Evolutionary conservation across 129 eudicot genomes (phyloP), one percentile per base, ranked within the genome.

Genomic region (Gnaphalium uliginosum): DNA sequence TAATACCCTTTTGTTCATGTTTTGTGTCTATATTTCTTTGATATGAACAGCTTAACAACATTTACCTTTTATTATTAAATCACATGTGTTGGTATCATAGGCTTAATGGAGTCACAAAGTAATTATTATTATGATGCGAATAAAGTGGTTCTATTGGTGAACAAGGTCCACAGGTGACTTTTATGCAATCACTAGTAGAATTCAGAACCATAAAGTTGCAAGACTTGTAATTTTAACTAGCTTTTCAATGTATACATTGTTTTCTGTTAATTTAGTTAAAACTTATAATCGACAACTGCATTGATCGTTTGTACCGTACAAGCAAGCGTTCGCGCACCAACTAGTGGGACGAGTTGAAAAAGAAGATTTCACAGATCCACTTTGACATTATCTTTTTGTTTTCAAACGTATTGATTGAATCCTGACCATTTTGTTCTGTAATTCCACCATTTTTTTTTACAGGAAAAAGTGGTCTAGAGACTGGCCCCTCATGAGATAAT

Each of bases 141-240:
- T 73, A 66, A 79, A n/a, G 75, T 66, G 79, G 60, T 64, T 73
- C 79, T 79, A 66, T 66, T 79, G 79, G 83, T 79, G 54, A 66
- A 53, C 56, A 79, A 73, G 83, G 83, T 73, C 83, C 79, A 73
- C 83, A 66, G 5, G 64, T 73, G 83, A 79, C 83, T 79, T 79
- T 79, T 79, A 73, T 79, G 83, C 83, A 56, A 79, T 79, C 79
- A 73, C 63, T 67, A 57, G 43, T 73, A 79, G 54, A 73, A 53
- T 79, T 73, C 29, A 61, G 57, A 24, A 37, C 79, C 83, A 39
- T 5, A 72, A 72, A 79, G 68, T 22, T 72, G 73, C 29, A 53
- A 18, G 5, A 62, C 22, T 24, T 41, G n/a, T n/a, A 37, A 62
- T 10, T 41, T 29, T 68, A 56, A 27, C 64, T 59, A 58, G 5